Evolutionary conservation across 108 stramenopile species (phyloP).

Genomic region (Nitzschia sp.): DNA sequence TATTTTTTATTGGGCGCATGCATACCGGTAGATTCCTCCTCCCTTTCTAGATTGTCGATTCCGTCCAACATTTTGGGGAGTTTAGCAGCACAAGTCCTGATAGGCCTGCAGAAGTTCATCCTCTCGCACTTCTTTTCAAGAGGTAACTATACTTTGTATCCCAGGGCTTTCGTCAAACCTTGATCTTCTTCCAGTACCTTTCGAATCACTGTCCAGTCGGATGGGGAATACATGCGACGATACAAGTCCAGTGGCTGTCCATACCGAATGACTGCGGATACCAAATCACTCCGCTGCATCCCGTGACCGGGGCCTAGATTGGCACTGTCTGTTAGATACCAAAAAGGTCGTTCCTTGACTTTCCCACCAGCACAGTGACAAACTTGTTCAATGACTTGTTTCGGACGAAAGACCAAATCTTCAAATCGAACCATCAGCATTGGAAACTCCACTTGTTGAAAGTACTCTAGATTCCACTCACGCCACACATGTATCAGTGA

Average conservation of each 20-base stretch:
- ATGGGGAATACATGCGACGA: neutral
- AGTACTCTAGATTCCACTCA: constrained; percentile 66
- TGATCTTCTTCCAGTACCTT: neutral
- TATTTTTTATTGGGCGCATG: too few species aligned
- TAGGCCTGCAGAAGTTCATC: too few species aligned
- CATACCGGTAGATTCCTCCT: too few species aligned
- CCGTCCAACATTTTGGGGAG: too few species aligned
- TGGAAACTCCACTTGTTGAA: constrained; percentile 44
- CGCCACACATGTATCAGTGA: constrained; percentile 64
- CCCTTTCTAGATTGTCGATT: too few species aligned
- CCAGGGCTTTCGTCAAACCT: neutral
- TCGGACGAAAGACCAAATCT: constrained; percentile 63
- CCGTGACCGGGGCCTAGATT: constrained; percentile 61
- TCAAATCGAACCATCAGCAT: constrained; percentile 67
- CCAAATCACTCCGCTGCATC: constrained; percentile 39
- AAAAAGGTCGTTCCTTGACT: constrained; percentile 26
- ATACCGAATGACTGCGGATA: constrained; percentile 60
- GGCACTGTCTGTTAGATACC: constrained; percentile 43
- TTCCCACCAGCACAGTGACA: constrained; percentile 66
- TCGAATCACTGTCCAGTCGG: constrained; percentile 9
- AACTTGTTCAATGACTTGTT: constrained; percentile 46
- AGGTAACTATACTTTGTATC: constrained; percentile 12
- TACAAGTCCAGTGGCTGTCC: constrained; percentile 38
- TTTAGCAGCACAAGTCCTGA: too few species aligned
- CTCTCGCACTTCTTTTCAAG: too few species aligned